These are phyloP conservation scores for Orbilia oligospora DNA, from an alignment of 2,329 filamentous ascomycete genomes.

Conservation along the genomic window DNA sequence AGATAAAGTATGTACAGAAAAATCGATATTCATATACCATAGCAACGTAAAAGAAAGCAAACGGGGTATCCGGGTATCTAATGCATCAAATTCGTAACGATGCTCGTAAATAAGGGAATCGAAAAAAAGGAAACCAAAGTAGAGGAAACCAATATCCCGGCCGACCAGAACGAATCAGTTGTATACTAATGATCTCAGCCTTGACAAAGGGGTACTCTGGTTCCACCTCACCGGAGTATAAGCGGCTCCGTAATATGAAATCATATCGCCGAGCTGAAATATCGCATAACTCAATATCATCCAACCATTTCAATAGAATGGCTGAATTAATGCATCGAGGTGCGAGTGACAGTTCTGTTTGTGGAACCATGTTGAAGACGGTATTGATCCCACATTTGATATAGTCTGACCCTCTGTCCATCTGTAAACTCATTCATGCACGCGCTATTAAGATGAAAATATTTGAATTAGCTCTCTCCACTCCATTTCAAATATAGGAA, in stretches of 20 bases:
- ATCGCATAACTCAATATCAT: not conserved
- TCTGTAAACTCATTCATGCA: constrained; percentile 47
- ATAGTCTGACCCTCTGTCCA: constrained; percentile 36
- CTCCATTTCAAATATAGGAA: not conserved
- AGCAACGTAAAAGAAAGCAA: too few relatives aligned
- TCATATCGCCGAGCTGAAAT: not conserved
- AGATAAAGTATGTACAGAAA: not conserved
- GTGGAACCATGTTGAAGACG: constrained; percentile 18
- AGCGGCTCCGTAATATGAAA: not conserved
- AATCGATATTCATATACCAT: too few relatives aligned
- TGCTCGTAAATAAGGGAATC: not conserved
- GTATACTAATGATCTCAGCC: not conserved
- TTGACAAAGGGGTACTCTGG: too few relatives aligned
- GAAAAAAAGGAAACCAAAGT: not conserved
- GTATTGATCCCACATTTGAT: constrained; percentile 38
- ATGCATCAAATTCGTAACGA: not conserved
- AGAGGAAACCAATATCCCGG: not conserved
- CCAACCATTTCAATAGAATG: not conserved
- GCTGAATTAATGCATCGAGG: not conserved
- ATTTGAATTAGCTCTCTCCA: not conserved
- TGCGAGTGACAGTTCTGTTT: not conserved
- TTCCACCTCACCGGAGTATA: too few relatives aligned
- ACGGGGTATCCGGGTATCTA: constrained; percentile 12
- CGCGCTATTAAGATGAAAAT: constrained; percentile 8
- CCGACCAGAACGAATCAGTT: not conserved